phyloP scores from a whole-genome alignment of 257 asterid genomes.

The Solanum sejunctum region DNA sequence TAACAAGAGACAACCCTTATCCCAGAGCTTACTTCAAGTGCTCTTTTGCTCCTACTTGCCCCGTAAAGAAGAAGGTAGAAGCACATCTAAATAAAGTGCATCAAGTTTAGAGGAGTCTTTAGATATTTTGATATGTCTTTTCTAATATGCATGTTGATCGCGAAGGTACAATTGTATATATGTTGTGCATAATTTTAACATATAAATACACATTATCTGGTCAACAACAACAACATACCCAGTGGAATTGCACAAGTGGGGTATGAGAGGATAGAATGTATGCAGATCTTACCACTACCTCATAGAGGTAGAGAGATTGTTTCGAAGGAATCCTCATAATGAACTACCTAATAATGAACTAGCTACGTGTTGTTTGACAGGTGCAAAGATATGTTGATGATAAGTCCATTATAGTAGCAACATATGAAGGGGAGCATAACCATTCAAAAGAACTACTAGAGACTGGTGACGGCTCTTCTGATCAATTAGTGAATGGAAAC shows the following conservation, averaged over 20 bases:
- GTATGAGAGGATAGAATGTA: too few species aligned
- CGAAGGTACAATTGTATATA: background rate
- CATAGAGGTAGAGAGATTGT: too few species aligned
- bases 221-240: too few species aligned
- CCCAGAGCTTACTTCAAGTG: slow-evolving; percentile 95
- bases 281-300: too few species aligned
- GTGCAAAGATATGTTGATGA: slow-evolving; percentile 46
- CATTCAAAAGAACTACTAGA: slow-evolving; percentile 23
- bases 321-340: too few species aligned
- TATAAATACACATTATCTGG: background rate
- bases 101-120: background rate
- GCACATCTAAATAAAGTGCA: too few species aligned
- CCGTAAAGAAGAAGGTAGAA: slow-evolving; percentile 77
- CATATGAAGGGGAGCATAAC: slow-evolving; percentile 71
- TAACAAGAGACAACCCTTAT: slow-evolving; percentile 82
- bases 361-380: background rate
- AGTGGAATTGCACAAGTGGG: too few species aligned
- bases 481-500: background rate
- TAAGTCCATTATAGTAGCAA: slow-evolving; percentile 45
- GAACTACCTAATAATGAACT: background rate
- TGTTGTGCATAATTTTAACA: background rate
- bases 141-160: background rate
- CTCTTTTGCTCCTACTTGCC: slow-evolving; percentile 79
- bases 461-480: background rate
- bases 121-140: background rate